phyloP scores from a whole-genome alignment of 345 rosid species.

The Moringa oleifera region DNA sequence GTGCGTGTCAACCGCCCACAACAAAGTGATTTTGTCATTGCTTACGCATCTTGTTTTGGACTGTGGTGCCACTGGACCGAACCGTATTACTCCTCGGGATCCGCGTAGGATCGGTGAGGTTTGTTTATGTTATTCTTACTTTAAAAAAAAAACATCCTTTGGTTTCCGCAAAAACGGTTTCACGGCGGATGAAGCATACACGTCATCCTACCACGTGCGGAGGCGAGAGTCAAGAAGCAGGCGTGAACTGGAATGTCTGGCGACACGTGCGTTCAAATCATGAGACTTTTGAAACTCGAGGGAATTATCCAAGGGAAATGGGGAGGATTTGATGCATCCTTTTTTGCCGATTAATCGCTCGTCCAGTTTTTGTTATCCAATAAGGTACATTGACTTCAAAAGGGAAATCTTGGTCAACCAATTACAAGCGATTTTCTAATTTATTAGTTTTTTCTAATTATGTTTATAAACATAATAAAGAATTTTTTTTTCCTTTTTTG shows the following conservation, averaged over 20 bases:
- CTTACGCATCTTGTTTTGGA: slow-evolving; percentile 78
- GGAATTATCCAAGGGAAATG: too few relatives aligned
- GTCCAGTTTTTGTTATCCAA: too few relatives aligned
- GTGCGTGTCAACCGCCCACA: slow-evolving; percentile 38
- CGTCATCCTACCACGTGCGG: slow-evolving; percentile 23
- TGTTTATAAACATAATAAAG: too few relatives aligned
- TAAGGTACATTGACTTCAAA: too few relatives aligned
- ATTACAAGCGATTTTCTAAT: too few relatives aligned
- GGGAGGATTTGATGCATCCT: too few relatives aligned
- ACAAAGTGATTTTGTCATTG: slow-evolving; percentile 64
- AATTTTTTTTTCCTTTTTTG: too few relatives aligned
- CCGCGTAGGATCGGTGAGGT: slow-evolving; percentile 26
- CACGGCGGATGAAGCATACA: slow-evolving; percentile 23
- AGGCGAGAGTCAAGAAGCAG: neutral
- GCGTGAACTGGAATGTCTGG: neutral
- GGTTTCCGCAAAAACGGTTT: slow-evolving; percentile 3
- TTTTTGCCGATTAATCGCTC: too few relatives aligned
- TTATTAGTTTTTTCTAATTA: too few relatives aligned
- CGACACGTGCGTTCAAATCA: neutral
- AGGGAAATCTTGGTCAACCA: too few relatives aligned
- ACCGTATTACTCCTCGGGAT: slow-evolving; percentile 12
- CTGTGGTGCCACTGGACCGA: slow-evolving; percentile 19
- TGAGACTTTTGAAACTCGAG: too few relatives aligned
- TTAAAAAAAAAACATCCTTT: neutral
- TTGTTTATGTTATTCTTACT: neutral